Conservation (phyloP, 768 basidiomycete species). For the Leccinum obscurum region DNA sequence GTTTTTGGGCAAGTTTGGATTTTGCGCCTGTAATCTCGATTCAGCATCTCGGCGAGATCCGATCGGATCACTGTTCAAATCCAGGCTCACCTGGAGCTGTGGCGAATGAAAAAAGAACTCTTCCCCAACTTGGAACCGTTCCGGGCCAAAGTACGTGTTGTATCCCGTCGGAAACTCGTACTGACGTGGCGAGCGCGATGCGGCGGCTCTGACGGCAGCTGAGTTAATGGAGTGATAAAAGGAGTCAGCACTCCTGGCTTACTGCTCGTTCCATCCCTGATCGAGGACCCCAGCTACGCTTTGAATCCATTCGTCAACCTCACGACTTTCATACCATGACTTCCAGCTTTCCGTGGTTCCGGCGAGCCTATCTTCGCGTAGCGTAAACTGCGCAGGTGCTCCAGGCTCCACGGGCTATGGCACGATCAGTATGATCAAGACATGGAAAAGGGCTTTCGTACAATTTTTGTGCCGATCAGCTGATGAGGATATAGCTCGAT, state of each 20-base stretch:
- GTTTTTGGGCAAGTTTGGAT: constrained; percentile 71
- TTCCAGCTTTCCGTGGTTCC: constrained; percentile 83
- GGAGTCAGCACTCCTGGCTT: constrained; percentile 24
- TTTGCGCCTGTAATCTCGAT: constrained; percentile 40
- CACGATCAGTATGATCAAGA: constrained; percentile 6
- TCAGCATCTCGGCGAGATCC: constrained; percentile 9
- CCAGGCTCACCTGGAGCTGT: constrained; percentile 47
- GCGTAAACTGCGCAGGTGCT: constrained; percentile 59
- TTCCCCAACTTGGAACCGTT: constrained; percentile 85
- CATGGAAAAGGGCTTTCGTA: constrained; percentile 30
- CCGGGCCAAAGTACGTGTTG: constrained; percentile 76
- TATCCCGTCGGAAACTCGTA: constrained; percentile 98
- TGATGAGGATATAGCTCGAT: constrained; percentile 84
- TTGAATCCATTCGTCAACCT: constrained; percentile 95
- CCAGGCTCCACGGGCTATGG: constrained; percentile 71
- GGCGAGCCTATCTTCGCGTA: constrained; percentile 72
- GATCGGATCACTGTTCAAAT: not conserved
- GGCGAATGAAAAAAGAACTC: constrained; percentile 80
- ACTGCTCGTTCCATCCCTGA: constrained; percentile 90
- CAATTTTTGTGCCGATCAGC: constrained; percentile 80
- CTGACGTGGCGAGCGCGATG: constrained; percentile 55
- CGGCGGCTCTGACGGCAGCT: constrained; percentile 49
- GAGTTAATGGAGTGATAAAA: constrained; percentile 1
- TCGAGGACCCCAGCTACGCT: constrained; percentile 83
- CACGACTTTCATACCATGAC: constrained; percentile 72